A percentile compares a stretch with the other conserved stretches of the same genome.
phyloP scores from a whole-genome alignment of 1,284 basidiomycete genomes.

The Moesziomyces globuligerus region DNA sequence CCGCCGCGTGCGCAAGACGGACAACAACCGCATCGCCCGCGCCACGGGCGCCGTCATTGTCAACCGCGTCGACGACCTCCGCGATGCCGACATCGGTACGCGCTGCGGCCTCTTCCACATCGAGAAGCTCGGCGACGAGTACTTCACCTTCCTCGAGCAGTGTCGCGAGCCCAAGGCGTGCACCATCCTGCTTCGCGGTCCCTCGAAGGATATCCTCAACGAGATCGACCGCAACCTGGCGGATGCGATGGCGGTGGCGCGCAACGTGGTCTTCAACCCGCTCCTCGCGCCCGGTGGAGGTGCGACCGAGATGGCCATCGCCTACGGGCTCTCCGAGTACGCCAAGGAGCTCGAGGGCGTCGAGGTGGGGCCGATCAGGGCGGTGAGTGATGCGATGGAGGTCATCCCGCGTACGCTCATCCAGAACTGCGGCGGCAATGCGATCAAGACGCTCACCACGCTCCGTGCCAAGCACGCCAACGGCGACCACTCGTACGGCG shows the following conservation, averaged over 20 bases:
- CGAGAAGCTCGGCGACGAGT: constrained; percentile 98
- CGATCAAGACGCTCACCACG: constrained; percentile 90
- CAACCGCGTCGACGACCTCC: constrained; percentile 93
- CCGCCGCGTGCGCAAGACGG: constrained; percentile 93
- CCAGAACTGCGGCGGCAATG: constrained; percentile 95
- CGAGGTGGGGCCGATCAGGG: constrained; percentile 88
- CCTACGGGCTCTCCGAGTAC: constrained; percentile 85
- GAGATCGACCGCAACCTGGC: constrained; percentile 97
- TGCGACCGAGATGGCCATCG: constrained; percentile 97
- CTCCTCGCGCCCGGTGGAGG: constrained; percentile 90
- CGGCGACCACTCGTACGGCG: constrained; percentile 88
- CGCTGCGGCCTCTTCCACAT: constrained; percentile 93
- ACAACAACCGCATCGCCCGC: constrained; percentile 97
- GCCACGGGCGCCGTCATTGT: constrained; percentile 96
- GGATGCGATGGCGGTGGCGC: constrained; percentile 95
- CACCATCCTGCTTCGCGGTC: constrained; percentile 97
- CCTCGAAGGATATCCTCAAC: constrained; percentile 96
- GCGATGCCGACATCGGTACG: constrained; percentile 90
- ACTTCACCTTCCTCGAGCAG: constrained; percentile 92
- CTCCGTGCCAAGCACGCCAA: constrained; percentile 89
- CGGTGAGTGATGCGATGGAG: constrained; percentile 95
- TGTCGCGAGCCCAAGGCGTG: constrained; percentile 95
- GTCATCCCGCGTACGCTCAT: constrained; percentile 95
- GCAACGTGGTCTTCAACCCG: constrained; percentile 97
- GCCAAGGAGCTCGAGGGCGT: constrained; percentile 78